Evolutionary conservation across 768 basidiomycete species (phyloP), one percentile per base, ranked within the genome.

Genomic region (Dacryopinax spathularia): DNA sequence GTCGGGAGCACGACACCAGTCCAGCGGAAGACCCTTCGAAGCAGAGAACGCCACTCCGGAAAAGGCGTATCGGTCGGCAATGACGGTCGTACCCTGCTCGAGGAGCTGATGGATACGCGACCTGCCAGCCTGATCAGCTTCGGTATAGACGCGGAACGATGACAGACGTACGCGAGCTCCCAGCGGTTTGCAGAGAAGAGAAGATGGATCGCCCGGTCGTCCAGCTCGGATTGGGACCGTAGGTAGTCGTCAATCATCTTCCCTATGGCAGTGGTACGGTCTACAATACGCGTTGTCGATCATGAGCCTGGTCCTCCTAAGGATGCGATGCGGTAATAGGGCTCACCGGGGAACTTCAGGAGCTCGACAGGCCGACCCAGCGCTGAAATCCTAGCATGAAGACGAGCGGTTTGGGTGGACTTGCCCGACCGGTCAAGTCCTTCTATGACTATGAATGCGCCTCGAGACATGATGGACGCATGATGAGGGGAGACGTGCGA

Each of bases 361-460:
- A 87, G 76, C 61, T 81, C 77, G 15, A 83, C 84, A 6, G 77
- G 70, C 22, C 77, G 72, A 2, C 74, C 76, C 39, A 70, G 67
- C 33, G 34, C 37, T 61, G 81, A 74, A 44, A 94, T 77, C 44
- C 78, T 79, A 0, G 79, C 72, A 37, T 81, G 77, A 33, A 96
- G 82, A 18, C 77, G 74, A 0, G 80, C 75, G 0, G 85, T 84
- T 71, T 97, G 95, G 0, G 93, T 99, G 33, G 87, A 89, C 73
- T 98, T 98, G 16, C 96, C 96, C 0, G 90, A 92, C 65, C 89
- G 80, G 72, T 98, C 95, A n/a, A 98, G 83, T 15, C 95, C 96
- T 74, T 97, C 94, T 60, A 97, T 80, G 35, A 92, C 93, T 71
- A 97, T 87, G 75, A 98, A 93, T 6, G 87, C 81, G 0, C 89